Conservation (phyloP, 2,329 filamentous ascomycete genomes). For the Plenodomus biglobosus region DNA sequence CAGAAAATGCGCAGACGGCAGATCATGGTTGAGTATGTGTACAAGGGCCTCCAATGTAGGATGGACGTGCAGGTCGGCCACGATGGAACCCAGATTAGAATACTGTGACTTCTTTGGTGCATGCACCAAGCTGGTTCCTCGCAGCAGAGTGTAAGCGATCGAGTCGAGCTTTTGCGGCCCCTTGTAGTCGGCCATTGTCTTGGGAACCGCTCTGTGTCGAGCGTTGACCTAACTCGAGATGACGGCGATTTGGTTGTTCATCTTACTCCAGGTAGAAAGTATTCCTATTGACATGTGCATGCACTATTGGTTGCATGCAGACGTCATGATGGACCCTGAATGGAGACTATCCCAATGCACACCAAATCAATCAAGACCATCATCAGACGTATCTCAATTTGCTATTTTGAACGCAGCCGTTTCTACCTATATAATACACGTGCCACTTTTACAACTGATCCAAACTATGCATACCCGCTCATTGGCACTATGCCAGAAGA, state of each 20-base stretch:
- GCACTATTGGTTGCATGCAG: constrained; percentile 3
- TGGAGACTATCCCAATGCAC: background rate
- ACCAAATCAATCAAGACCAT: too few relatives aligned
- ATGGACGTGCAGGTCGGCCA: constrained; percentile 44
- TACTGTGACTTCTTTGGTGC: constrained; percentile 16
- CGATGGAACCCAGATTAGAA: constrained; percentile 16
- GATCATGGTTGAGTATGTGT: constrained; percentile 56
- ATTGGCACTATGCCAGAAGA: constrained; percentile 4
- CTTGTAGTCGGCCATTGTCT: background rate
- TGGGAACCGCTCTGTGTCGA: too few relatives aligned
- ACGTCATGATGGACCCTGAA: constrained; percentile 29
- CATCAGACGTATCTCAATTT: too few relatives aligned
- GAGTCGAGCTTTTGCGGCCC: constrained; percentile 8
- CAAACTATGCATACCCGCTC: constrained; percentile 17
- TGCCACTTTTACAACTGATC: constrained; percentile 7
- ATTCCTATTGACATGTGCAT: background rate
- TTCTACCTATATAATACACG: background rate
- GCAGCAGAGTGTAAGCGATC: constrained; percentile 15
- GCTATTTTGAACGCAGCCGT: background rate
- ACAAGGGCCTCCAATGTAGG: constrained; percentile 54
- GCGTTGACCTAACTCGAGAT: too few relatives aligned
- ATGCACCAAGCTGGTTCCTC: constrained; percentile 9
- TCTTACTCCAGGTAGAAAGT: too few relatives aligned
- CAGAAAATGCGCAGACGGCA: constrained; percentile 55
- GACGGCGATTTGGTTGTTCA: too few relatives aligned